Percentiles rank a stretch among this genome's conserved stretches.
Evolutionary conservation across 805 yeast species (phyloP).

Genomic region (Saturnispora serradocipensis): DNA sequence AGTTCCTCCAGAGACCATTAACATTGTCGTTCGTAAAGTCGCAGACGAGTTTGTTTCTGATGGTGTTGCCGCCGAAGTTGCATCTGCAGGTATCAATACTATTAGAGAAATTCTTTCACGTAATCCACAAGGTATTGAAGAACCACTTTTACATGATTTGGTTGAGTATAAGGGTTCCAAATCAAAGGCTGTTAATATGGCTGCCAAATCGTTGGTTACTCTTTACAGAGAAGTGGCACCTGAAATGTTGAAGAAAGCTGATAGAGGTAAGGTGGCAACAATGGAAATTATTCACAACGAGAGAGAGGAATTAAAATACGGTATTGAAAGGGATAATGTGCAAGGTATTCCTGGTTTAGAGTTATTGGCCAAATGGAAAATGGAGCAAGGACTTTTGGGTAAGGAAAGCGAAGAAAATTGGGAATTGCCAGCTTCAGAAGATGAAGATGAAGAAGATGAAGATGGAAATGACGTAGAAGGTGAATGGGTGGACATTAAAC

Average conservation of each 20-base stretch:
- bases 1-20: conserved; percentile 90
- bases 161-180: conserved; percentile 88
- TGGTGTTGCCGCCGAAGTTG: conserved; percentile 97
- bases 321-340: conserved; percentile 55
- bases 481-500: conserved; percentile 82
- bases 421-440: conserved; percentile 50
- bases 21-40: conserved; percentile 74
- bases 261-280: conserved; percentile 87
- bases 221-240: conserved; percentile 94
- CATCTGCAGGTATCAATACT: conserved; percentile 95
- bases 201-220: conserved; percentile 80
- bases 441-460: conserved; percentile 35
- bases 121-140: conserved; percentile 91
- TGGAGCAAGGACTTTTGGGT: conserved; percentile 45
- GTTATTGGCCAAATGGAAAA: conserved; percentile 78
- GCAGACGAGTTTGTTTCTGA: conserved; percentile 98
- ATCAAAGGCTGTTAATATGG: conserved; percentile 88
- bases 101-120: conserved; percentile 88
- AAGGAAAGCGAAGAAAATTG: conserved; percentile 53
- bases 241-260: conserved; percentile 82
- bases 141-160: conserved; percentile 79
- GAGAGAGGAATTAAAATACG: conserved; percentile 50
- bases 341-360: conserved; percentile 89
- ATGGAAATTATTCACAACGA: conserved; percentile 61
- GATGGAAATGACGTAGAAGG: conserved; percentile 63